Conservation (phyloP, 73 alveolate species). For the Paramecium primaurelia region DNA sequence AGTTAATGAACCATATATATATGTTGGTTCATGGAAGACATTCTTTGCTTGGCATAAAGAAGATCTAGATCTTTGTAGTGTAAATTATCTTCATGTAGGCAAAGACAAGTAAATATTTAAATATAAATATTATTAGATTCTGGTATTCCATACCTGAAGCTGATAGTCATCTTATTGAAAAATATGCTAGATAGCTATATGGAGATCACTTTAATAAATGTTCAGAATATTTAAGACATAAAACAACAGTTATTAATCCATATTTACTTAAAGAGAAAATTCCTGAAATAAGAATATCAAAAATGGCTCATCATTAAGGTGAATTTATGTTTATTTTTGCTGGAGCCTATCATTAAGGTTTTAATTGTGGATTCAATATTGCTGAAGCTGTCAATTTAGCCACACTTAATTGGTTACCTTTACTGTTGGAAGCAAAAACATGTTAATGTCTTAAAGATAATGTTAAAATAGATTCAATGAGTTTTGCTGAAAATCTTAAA, state of each 20-base stretch:
- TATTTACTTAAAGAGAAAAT: slow-evolving; percentile 54
- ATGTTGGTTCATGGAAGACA: slow-evolving; percentile 87
- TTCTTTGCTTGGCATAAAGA: slow-evolving; percentile 94
- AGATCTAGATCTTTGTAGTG: slow-evolving; percentile 81
- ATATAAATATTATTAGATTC: background rate
- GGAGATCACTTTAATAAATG: slow-evolving; percentile 76
- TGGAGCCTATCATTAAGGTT: slow-evolving; percentile 85
- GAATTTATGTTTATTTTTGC: slow-evolving; percentile 80
- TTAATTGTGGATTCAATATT: slow-evolving; percentile 80
- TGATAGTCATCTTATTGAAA: slow-evolving; percentile 70
- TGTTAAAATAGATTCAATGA: slow-evolving; percentile 59
- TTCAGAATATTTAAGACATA: slow-evolving; percentile 80
- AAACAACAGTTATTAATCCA: slow-evolving; percentile 78
- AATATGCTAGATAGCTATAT: slow-evolving; percentile 61
- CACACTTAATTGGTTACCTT: slow-evolving; percentile 58
- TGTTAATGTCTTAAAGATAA: slow-evolving; percentile 59
- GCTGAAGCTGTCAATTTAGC: slow-evolving; percentile 94
- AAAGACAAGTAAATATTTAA: slow-evolving; percentile 64
- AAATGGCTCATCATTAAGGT: slow-evolving; percentile 72
- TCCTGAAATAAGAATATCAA: slow-evolving; percentile 69
- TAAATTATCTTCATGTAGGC: slow-evolving; percentile 81
- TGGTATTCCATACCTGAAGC: slow-evolving; percentile 81
- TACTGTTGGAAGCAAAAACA: slow-evolving; percentile 35
- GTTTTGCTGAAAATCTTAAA: slow-evolving; percentile 38
- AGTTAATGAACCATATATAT: slow-evolving; percentile 77